Percentiles rank a stretch among this genome's conserved stretches.
These are phyloP conservation scores for Pythium sukuiense DNA, from an alignment of 352 stramenopile species.

Conservation along the genomic window DNA sequence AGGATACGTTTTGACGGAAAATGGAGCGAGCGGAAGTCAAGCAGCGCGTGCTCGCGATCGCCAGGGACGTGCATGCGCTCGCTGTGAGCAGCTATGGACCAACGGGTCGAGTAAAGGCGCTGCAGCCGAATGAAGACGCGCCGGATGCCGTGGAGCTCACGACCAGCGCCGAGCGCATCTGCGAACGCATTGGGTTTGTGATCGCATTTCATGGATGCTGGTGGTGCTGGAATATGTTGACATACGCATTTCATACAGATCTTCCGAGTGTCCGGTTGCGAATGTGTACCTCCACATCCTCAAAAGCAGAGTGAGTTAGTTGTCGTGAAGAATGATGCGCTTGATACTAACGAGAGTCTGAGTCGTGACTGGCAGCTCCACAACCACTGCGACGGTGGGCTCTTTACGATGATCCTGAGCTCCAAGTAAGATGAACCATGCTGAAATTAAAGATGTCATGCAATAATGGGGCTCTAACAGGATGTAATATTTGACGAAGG, in stretches of 20 bases:
- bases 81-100: constrained; percentile 49
- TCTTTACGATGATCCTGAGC: constrained; percentile 43
- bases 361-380: constrained; percentile 19
- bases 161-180: constrained; percentile 37
- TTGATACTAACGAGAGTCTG: too few relatives aligned
- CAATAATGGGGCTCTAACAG: neutral
- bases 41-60: constrained; percentile 33
- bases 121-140: constrained; percentile 45
- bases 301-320: constrained; percentile 39
- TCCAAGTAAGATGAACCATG: constrained; percentile 20
- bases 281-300: constrained; percentile 64
- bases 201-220: neutral
- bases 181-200: constrained; percentile 41
- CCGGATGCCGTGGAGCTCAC: constrained; percentile 51
- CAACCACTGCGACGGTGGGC: constrained; percentile 41
- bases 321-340: too few relatives aligned
- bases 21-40: constrained; percentile 31
- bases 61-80: constrained; percentile 30
- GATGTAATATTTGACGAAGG: constrained; percentile 2
- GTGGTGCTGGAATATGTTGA: neutral
- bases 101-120: constrained; percentile 35
- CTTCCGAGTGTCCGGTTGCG: constrained; percentile 40
- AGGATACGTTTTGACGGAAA: neutral
- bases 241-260: neutral
- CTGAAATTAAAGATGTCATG: too few relatives aligned